These are phyloP conservation scores for Stagonosporopsis tanaceti DNA, from an alignment of 2,329 filamentous ascomycete genomes.

Conservation along the genomic window DNA sequence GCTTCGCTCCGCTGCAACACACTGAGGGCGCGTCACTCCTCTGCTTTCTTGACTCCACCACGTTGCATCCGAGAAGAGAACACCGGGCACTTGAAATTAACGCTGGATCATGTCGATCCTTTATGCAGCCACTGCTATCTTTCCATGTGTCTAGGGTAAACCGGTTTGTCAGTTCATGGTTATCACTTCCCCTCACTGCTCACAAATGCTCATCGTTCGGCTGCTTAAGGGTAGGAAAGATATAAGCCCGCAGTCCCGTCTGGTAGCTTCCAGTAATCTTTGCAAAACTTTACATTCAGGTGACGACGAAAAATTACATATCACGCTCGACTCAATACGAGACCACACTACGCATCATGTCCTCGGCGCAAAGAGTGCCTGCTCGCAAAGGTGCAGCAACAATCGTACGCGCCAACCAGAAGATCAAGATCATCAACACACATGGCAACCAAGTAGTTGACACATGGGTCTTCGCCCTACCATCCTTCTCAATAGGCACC, in stretches of 20 bases:
- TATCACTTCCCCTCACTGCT: slow-evolving; percentile 14
- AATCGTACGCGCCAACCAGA: slow-evolving; percentile 48
- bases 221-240: background rate
- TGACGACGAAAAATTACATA: background rate
- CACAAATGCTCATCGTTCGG: slow-evolving; percentile 3
- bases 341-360: slow-evolving; percentile 15
- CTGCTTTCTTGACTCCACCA: background rate
- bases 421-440: slow-evolving; percentile 58
- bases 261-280: background rate
- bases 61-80: background rate
- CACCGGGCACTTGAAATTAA: background rate
- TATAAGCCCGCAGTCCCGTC: background rate
- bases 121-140: background rate
- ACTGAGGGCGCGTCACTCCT: background rate
- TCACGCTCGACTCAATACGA: background rate
- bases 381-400: slow-evolving; percentile 57
- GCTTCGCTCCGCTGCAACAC: background rate
- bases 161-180: background rate
- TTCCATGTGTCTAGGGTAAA: background rate
- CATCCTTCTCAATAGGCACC: slow-evolving; percentile 25
- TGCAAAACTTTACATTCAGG: background rate
- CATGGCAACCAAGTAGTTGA: slow-evolving; percentile 60
- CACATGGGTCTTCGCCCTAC: slow-evolving; percentile 57
- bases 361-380: slow-evolving; percentile 46
- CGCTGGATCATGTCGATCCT: background rate